Base-by-base conservation (phyloP, 2,329 filamentous ascomycete species). In the Ilyonectria sp. region DNA sequence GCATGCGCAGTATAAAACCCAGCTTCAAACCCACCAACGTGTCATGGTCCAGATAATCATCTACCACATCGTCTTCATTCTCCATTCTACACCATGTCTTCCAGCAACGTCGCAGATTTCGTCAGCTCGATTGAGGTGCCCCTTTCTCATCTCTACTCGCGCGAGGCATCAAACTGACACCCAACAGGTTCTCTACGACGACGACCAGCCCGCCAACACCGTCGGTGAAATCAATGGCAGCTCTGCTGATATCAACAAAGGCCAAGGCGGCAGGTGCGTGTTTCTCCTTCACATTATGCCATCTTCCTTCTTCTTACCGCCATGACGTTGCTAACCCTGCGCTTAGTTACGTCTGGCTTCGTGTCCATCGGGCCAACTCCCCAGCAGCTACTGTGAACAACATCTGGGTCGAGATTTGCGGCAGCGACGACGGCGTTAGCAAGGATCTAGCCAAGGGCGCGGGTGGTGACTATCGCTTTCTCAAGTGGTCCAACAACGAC, bases 161-260 rank as follows among this genome's bases (percentile, higher is more conserved):
- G n/a, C n/a, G 15, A n/a, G 19, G 15, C 15, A 43, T 43, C 8
- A 3, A 7, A n/a, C 15, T 43, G 8, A n/a, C 40, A 43, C 4
- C 40, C 6, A 19, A 19, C 40, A 43, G 40, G 15, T 43, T 17
- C 15, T n/a, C 19, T 60, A 60, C 21, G 33, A 43, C 17, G 58
- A 60, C 53, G 47, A 60, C 19, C 31, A 60, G 58, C 58, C 58
- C 29, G 10, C 6, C 47, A 13, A n/a, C 23, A 60, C 19, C 4
- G 9, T 60, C 19, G 23, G 53, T 33, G 58, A 60, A 23, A 53
- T 60, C 31, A 10, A 53, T 21, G 47, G 47, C 15, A 5, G 3
- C 10, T 29, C 31, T 19, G 47, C 58, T 10, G 46, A 60, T 40
- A 60, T 60, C 33, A 60, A 60, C 37, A 60, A 60, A 44, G 47